A percentile compares a stretch with the other conserved stretches of the same genome.
These are phyloP conservation scores for Senecio squalidus DNA, from an alignment of 140 eudicot species.

Conservation along the genomic window DNA sequence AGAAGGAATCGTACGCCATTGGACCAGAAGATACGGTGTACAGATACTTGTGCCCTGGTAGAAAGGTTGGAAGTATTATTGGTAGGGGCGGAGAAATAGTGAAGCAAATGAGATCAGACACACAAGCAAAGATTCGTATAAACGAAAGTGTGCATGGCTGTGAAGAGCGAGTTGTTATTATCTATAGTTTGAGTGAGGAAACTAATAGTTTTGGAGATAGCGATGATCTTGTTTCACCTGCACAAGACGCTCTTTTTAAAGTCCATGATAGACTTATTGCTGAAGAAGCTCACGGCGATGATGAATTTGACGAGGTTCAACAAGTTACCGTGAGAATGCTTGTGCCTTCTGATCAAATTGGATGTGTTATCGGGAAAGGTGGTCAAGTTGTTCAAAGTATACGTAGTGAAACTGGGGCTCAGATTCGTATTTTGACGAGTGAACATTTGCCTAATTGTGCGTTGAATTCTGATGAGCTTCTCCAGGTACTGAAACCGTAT, in stretches of 20 bases:
- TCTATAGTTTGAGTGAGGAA: slow-evolving; percentile 63
- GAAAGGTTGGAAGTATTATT: slow-evolving; percentile 73
- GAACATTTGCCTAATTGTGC: slow-evolving; percentile 80
- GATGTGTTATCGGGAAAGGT: slow-evolving; percentile 83
- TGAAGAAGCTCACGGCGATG: slow-evolving; percentile 48
- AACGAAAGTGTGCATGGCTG: slow-evolving; percentile 72
- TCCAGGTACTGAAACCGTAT: slow-evolving; percentile 43
- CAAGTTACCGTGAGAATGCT: slow-evolving; percentile 59
- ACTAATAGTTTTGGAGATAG: slow-evolving; percentile 49
- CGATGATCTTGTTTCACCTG: slow-evolving; percentile 57
- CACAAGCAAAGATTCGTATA: slow-evolving; percentile 68
- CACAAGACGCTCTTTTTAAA: slow-evolving; percentile 73
- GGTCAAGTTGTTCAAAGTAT: slow-evolving; percentile 67
- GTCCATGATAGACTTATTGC: slow-evolving; percentile 60
- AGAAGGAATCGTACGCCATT: slow-evolving; percentile 44
- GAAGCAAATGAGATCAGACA: slow-evolving; percentile 61
- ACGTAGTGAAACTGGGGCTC: slow-evolving; percentile 65
- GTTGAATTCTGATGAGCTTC: slow-evolving; percentile 66
- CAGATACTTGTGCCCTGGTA: slow-evolving; percentile 65
- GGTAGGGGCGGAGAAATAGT: slow-evolving; percentile 82
- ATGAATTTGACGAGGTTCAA: slow-evolving; percentile 46
- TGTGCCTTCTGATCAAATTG: slow-evolving; percentile 81
- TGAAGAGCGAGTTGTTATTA: slow-evolving; percentile 72
- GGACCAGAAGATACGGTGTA: slow-evolving; percentile 75
- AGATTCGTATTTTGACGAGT: slow-evolving; percentile 46